Conservation (phyloP, 129 eudicot species). For the Artemisia tridentata region DNA sequence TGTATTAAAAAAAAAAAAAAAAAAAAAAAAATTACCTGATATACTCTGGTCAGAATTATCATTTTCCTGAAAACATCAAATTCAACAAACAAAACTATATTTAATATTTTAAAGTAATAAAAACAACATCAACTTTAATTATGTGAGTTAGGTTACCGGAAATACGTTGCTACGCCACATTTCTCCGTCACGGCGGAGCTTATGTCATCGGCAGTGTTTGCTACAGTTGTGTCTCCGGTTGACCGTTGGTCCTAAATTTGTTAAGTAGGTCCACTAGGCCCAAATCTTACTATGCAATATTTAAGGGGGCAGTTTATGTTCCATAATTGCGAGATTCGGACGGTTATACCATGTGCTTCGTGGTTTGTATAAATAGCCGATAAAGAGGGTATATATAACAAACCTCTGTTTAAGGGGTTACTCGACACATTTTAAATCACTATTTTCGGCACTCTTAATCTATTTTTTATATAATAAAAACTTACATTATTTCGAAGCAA, state of each 20-base stretch:
- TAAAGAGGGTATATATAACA: too few species aligned
- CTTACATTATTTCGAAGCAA: too few species aligned
- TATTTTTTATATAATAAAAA: too few species aligned
- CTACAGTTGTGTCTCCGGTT: neutral
- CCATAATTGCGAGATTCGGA: too few species aligned
- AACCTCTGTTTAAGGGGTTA: too few species aligned
- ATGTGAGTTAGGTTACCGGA: neutral
- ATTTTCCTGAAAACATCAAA: slow-evolving; percentile 24
- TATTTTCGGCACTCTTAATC: too few species aligned
- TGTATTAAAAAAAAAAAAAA: neutral
- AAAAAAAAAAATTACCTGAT: slow-evolving; percentile 45
- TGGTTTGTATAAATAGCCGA: too few species aligned
- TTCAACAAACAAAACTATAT: neutral
- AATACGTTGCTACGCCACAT: neutral
- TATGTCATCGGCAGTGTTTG: neutral
- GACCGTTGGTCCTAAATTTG: neutral
- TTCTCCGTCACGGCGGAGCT: neutral
- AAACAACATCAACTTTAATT: neutral
- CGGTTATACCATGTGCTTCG: too few species aligned
- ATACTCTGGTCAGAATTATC: slow-evolving; percentile 77
- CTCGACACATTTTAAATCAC: too few species aligned
- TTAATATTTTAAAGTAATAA: too few species aligned
- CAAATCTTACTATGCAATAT: too few species aligned
- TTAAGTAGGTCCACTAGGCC: neutral
- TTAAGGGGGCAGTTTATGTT: too few species aligned